Evolutionary conservation across 164 flowering plant species (phyloP).

Genomic region (Platanus orientalis): DNA sequence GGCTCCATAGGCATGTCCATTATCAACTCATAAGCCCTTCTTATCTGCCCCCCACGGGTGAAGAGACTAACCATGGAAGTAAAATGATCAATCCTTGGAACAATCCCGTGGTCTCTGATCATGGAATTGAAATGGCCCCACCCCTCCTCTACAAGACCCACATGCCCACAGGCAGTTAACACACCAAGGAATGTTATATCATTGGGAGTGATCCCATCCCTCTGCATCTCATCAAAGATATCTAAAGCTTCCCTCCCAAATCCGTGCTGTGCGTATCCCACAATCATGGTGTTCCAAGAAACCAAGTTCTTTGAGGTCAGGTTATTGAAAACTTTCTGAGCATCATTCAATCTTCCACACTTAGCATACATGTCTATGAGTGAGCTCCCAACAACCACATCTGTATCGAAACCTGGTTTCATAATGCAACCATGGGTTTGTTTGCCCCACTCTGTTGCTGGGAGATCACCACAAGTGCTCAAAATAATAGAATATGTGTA

Average conservation of each 20-base stretch:
- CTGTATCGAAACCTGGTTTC: conserved; percentile 29
- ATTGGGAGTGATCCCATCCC: conserved; percentile 32
- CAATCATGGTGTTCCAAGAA: conserved; percentile 46
- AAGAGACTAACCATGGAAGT: too few relatives aligned
- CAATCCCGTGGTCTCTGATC: conserved; percentile 29
- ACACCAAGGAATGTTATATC: conserved; percentile 42
- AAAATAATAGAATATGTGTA: conserved; percentile 40
- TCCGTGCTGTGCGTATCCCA: too few relatives aligned
- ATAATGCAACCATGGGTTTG: conserved; percentile 36
- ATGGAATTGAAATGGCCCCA: conserved; percentile 27
- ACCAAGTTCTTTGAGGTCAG: conserved; percentile 24
- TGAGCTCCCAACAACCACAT: conserved; percentile 38
- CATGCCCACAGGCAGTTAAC: conserved; percentile 39
- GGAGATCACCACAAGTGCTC: conserved; percentile 35
- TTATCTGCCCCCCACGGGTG: conserved; percentile 31
- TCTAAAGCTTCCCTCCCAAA: conserved; percentile 42
- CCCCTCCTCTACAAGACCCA: conserved; percentile 38
- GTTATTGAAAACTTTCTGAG: conserved; percentile 25
- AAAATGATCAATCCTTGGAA: too few relatives aligned
- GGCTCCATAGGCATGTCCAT: conserved; percentile 17
- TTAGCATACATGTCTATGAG: conserved; percentile 52
- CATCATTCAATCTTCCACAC: conserved; percentile 33
- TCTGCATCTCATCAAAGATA: conserved; percentile 28
- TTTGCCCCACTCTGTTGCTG: conserved; percentile 39
- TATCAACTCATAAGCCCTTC: conserved; percentile 36